phyloP scores from a whole-genome alignment of 202 grass and related monocot genomes.

The Thinopyrum obtusiflorum region DNA sequence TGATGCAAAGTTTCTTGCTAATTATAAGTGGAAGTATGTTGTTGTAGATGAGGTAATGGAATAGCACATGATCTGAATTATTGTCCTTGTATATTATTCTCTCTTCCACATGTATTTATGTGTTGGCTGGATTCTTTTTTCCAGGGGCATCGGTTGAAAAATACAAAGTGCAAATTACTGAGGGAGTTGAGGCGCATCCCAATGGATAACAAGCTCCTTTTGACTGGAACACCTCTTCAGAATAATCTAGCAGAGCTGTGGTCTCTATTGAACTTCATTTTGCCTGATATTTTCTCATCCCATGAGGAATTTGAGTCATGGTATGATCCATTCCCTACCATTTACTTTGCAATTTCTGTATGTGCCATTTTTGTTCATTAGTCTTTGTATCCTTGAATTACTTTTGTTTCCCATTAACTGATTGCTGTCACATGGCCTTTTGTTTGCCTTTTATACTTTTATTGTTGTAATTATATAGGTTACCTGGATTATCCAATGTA shows the following conservation, averaged over 20 bases:
- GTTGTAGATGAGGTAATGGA: constrained; percentile 85
- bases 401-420: not conserved
- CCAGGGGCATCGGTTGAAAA: constrained; percentile 97
- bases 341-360: not conserved
- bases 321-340: constrained; percentile 35
- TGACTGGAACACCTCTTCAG: constrained; percentile 94
- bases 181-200: constrained; percentile 76
- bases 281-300: constrained; percentile 96
- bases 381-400: not conserved
- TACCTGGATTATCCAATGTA: not conserved
- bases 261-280: constrained; percentile 95
- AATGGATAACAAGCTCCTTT: constrained; percentile 94
- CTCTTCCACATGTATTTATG: constrained; percentile 25
- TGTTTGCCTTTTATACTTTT: not conserved
- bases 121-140: constrained; percentile 26
- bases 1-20: constrained; percentile 76
- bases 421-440: not conserved
- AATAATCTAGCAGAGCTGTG: constrained; percentile 96
- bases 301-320: constrained; percentile 96
- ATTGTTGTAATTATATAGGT: not conserved
- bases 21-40: constrained; percentile 87
- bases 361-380: not conserved
- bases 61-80: constrained; percentile 5
- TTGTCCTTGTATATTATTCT: constrained; percentile 2
- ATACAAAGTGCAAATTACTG: constrained; percentile 73